A percentile compares a stretch with the other conserved stretches of the same genome.
Evolutionary conservation across 2,329 filamentous ascomycete genomes (phyloP).

Genomic region (Helminthosporium solani): DNA sequence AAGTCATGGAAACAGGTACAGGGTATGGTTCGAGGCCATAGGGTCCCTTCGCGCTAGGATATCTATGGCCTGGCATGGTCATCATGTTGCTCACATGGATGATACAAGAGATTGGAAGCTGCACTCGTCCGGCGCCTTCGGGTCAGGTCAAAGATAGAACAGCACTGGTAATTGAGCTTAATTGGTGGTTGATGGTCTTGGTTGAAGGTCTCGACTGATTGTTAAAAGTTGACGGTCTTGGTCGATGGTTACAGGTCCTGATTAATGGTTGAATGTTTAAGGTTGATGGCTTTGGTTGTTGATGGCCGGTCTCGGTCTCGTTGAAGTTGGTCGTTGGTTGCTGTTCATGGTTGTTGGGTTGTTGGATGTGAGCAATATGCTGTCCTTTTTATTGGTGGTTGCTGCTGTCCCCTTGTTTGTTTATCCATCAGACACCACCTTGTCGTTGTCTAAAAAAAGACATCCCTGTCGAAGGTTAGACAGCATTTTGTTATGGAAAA

Average conservation of each 20-base stretch:
- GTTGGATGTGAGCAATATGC: not conserved
- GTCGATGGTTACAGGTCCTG: not conserved
- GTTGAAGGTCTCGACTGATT: not conserved
- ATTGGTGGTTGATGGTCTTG: not conserved
- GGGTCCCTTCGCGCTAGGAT: slow-evolving; percentile 8
- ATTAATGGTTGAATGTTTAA: not conserved
- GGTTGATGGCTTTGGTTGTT: not conserved
- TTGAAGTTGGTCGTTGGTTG: too few species aligned
- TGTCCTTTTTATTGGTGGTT: too few species aligned
- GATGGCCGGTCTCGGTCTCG: not conserved
- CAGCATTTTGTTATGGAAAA: too few species aligned
- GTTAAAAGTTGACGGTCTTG: not conserved
- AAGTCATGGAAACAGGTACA: slow-evolving; percentile 8
- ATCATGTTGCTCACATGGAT: not conserved
- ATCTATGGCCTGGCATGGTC: not conserved
- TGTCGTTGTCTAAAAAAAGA: not conserved
- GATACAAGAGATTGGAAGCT: slow-evolving; percentile 1
- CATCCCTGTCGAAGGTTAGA: not conserved
- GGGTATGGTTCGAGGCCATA: slow-evolving; percentile 12
- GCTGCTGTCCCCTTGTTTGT: not conserved
- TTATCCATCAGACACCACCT: not conserved
- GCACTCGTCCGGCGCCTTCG: slow-evolving; percentile 2
- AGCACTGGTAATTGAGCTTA: not conserved
- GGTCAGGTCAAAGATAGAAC: slow-evolving; percentile 5
- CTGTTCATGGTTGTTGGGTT: not conserved